phyloP scores from a whole-genome alignment of 2,329 filamentous ascomycete genomes.

The Aureobasidium leucospermi region DNA sequence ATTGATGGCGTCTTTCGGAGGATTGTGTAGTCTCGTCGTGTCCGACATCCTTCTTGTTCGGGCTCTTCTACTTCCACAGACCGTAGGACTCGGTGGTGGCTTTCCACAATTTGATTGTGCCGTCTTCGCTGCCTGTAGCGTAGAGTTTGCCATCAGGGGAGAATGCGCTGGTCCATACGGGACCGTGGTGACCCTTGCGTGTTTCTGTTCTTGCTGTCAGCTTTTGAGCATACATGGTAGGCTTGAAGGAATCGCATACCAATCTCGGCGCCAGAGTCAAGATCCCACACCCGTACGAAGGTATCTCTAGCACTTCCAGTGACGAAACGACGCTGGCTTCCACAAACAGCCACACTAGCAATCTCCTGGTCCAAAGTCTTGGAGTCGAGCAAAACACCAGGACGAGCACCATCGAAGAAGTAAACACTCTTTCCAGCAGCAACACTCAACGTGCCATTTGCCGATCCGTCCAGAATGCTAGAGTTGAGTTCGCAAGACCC shows the following conservation, averaged over 20 bases:
- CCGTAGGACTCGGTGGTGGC: slow-evolving; percentile 58
- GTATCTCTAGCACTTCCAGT: slow-evolving; percentile 89
- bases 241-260: slow-evolving; percentile 39
- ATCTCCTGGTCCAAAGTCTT: slow-evolving; percentile 76
- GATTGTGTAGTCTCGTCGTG: not conserved
- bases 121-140: slow-evolving; percentile 92
- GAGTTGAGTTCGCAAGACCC: slow-evolving; percentile 85
- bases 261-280: slow-evolving; percentile 73
- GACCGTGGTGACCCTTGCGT: slow-evolving; percentile 93
- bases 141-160: slow-evolving; percentile 94
- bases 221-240: too few relatives aligned
- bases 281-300: slow-evolving; percentile 92
- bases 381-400: slow-evolving; percentile 66
- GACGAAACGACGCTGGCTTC: slow-evolving; percentile 72
- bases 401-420: slow-evolving; percentile 74
- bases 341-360: slow-evolving; percentile 82
- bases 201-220: slow-evolving; percentile 51
- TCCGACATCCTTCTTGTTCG: not conserved
- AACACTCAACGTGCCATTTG: slow-evolving; percentile 69
- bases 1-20: too few relatives aligned
- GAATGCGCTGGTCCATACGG: slow-evolving; percentile 93
- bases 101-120: slow-evolving; percentile 89
- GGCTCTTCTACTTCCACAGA: slow-evolving; percentile 48
- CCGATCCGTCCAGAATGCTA: slow-evolving; percentile 49
- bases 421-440: slow-evolving; percentile 92